Percentiles rank a stretch among this genome's conserved stretches.
Evolutionary conservation across 2,329 filamentous ascomycete species (phyloP).

Genomic region (Grosmannia penicillata): DNA sequence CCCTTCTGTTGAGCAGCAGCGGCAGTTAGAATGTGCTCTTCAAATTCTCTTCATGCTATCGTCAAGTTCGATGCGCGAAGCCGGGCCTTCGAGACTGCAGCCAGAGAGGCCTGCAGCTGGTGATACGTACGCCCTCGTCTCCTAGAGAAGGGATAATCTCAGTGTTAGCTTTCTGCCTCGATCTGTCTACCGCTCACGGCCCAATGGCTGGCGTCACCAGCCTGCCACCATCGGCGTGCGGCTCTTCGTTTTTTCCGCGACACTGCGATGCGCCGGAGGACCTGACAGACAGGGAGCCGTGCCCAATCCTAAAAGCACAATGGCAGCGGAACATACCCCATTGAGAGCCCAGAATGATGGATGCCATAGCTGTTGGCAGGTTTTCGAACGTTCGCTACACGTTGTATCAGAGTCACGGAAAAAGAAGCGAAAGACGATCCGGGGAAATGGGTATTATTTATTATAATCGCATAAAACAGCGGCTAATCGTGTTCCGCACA

Average conservation of each 20-base stretch:
- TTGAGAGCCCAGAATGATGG: conserved; percentile 43
- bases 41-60: too few species aligned
- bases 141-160: too few species aligned
- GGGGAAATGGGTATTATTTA: too few species aligned
- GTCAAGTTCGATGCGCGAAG: neutral
- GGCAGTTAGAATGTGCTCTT: neutral
- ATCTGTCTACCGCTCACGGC: too few species aligned
- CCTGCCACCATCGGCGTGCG: too few species aligned
- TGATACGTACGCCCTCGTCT: conserved; percentile 8
- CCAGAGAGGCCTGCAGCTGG: too few species aligned
- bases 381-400: neutral
- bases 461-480: too few species aligned
- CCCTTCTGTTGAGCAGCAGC: conserved; percentile 7
- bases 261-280: neutral
- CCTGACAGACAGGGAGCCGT: neutral
- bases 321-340: conserved; percentile 31
- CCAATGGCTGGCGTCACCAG: too few species aligned
- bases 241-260: neutral
- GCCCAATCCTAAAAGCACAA: conserved; percentile 5
- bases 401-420: neutral
- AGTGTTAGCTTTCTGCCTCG: too few species aligned
- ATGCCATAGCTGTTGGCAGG: conserved; percentile 25
- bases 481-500: too few species aligned
- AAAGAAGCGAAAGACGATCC: neutral
- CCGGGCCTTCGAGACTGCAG: too few species aligned